Percentiles rank a stretch among this genome's conserved stretches.
Conservation (phyloP, 306 rosid genomes). For the Castanospermum australe region DNA sequence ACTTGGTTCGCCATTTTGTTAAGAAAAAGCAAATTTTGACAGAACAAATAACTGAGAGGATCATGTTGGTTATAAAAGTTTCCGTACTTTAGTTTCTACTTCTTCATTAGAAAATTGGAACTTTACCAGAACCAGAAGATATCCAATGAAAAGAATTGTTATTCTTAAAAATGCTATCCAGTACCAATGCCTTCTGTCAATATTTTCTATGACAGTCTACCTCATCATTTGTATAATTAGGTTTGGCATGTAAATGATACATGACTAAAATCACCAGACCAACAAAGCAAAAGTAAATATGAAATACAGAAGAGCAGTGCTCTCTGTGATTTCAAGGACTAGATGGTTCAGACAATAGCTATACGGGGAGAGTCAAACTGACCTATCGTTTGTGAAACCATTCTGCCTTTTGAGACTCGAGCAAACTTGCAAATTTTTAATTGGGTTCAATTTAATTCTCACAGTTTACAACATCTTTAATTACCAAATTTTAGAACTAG, state of each 20-base stretch:
- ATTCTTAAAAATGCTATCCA: background rate
- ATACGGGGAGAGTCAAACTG: background rate
- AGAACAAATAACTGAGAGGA: constrained; percentile 11
- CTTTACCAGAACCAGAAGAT: background rate
- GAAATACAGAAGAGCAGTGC: background rate
- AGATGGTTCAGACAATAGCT: background rate
- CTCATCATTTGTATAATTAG: background rate
- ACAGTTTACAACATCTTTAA: background rate
- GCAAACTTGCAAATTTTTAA: background rate
- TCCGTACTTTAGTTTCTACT: background rate
- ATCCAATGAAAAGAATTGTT: background rate
- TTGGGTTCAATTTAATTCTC: background rate
- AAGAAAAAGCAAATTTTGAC: background rate
- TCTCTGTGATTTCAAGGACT: background rate
- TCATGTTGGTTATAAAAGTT: background rate
- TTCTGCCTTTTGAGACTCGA: background rate
- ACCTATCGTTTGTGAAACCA: background rate
- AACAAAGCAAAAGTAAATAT: background rate
- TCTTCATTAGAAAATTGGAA: background rate
- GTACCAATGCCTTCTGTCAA: background rate
- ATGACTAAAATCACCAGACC: background rate
- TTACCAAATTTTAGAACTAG: constrained; percentile 7
- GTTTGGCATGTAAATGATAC: background rate
- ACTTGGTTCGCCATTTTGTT: background rate
- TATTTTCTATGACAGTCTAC: constrained; percentile 13